Base-by-base conservation (phyloP, 257 asterid species). In the Avicennia marina region DNA sequence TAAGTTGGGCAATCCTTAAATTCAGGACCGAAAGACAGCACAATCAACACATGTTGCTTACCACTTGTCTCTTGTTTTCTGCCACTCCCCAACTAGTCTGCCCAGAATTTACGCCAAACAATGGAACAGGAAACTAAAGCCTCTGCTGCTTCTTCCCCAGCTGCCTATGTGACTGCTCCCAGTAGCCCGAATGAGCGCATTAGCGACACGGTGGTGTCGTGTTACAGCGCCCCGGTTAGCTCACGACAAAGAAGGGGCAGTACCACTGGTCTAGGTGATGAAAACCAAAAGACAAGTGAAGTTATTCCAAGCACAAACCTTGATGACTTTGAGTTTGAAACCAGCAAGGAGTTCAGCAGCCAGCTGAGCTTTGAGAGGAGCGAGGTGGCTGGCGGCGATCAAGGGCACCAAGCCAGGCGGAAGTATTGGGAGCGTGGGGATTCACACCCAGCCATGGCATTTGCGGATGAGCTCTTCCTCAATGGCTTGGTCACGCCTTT, bases 401-500 rank as follows among this genome's bases (percentile, higher is more conserved):
- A 16, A 9, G 13, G 12, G 0, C n/a, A n/a, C n/a, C n/a, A n/a
- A n/a, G n/a, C n/a, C n/a, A 8, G 29, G 42, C 18, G 18, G 32
- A 54, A 4, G 34, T n/a, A 53, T 20, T 67, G 62, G 32, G 81
- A 72, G 40, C 69, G 76, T 4, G 66, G 71, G 13, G 81, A 64
- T 25, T 86, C 93, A 1, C 77, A 76, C 10, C 79, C 89, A 0
- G 41, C 81, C 6, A 76, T 81, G 84, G 85, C 85, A 0, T 84
- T 87, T 29, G 96, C 89, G 0, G 94, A 82, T 20, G 89, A 87
- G 19, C 74, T 84, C 33, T 87, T 87, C 64, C 45, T 70, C 25
- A 72, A 80, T 13, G 96, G 96, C 45, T 56, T 62, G 27, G 85
- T 82, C 50, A 72, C 82, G 84, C 96, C 96, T 7, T 69, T 88